Base-by-base conservation (phyloP, 768 basidiomycete species). In the Phanerodontia chrysosporium region DNA sequence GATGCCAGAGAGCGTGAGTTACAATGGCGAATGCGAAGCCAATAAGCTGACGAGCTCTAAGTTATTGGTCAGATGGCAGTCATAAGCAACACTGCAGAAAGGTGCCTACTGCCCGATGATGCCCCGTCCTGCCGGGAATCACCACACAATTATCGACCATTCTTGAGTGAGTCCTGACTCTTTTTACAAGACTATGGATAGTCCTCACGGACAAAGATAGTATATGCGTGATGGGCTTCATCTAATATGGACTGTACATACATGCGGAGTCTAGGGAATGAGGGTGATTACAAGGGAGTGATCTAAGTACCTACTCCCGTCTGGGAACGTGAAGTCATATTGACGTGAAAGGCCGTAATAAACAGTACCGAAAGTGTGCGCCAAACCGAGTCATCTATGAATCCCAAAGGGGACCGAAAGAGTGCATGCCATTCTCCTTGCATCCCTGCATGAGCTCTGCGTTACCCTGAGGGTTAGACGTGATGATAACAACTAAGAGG, bases 381-480 rank as follows among this genome's bases (percentile, higher is more conserved):
- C 13, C 35, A 32, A 7, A 51, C 18, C 3, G 28, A 36, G 32
- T 16, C 52, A 14, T 59, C 65, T 74, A 80, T 72, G 87, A 88
- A 72, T 87, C 86, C 86, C 86, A 87, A 28, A 88, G 75, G 21
- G 86, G 87, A 57, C 86, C 86, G 64, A 84, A 84, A 39, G 60
- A 59, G 30, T 58, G 63, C 52, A 66, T 62, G 3, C 64, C 63
- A 25, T 61, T 63, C 59, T 65, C 60, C 39, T 58, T 60, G 57
- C 39, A 60, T 16, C 51, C 68, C 59, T 86, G 77, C 81, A 89
- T 89, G 58, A 92, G 85, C 67, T 92, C 89, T 12, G 80, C 76
- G 69, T 92, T 91, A 29, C 89, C 89, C 32, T 82, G 77, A 63
- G 80, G 86, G 74, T 92, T 91, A 21, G 89, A 90, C 7, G 89